Conservation (phyloP, 2,329 filamentous ascomycete species). For the Ilyonectria destructans region DNA sequence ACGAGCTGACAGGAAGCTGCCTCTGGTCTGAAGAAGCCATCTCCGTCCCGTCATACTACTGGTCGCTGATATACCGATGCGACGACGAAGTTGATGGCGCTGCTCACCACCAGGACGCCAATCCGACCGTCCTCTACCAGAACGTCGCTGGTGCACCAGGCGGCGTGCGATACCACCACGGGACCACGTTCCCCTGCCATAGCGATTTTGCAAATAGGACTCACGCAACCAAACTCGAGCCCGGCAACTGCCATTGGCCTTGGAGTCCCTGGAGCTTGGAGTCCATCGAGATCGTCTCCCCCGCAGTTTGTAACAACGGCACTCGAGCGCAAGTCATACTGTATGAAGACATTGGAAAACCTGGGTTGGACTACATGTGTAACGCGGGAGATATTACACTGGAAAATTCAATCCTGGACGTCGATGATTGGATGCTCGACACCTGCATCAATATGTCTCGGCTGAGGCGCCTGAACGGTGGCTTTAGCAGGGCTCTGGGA, state of each 20-base stretch:
- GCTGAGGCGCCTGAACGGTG: background rate
- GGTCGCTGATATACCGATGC: conserved; percentile 27
- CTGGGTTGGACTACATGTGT: conserved; percentile 4
- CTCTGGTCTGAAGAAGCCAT: conserved; percentile 21
- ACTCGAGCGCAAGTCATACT: conserved; percentile 14
- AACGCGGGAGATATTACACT: background rate
- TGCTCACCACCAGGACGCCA: conserved; percentile 5
- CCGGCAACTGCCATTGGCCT: background rate
- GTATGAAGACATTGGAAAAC: conserved; percentile 4
- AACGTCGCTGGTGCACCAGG: conserved; percentile 5
- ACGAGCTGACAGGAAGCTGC: background rate
- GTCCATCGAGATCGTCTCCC: conserved; percentile 11
- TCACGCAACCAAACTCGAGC: background rate
- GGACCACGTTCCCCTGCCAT: conserved; percentile 12
- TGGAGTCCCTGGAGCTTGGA: background rate
- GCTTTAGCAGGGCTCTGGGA: conserved; percentile 1
- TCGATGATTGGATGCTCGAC: conserved; percentile 24
- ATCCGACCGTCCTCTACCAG: conserved; percentile 6
- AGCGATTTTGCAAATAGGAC: background rate
- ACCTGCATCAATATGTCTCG: conserved; percentile 20
- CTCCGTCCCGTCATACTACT: conserved; percentile 17
- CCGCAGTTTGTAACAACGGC: conserved; percentile 19
- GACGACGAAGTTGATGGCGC: background rate
- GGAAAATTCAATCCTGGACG: conserved; percentile 3
- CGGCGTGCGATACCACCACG: conserved; percentile 4